A percentile compares a stretch with the other conserved stretches of the same genome.
Evolutionary conservation across 352 stramenopile genomes (phyloP).

Genomic region (Pythium catenulatum): DNA sequence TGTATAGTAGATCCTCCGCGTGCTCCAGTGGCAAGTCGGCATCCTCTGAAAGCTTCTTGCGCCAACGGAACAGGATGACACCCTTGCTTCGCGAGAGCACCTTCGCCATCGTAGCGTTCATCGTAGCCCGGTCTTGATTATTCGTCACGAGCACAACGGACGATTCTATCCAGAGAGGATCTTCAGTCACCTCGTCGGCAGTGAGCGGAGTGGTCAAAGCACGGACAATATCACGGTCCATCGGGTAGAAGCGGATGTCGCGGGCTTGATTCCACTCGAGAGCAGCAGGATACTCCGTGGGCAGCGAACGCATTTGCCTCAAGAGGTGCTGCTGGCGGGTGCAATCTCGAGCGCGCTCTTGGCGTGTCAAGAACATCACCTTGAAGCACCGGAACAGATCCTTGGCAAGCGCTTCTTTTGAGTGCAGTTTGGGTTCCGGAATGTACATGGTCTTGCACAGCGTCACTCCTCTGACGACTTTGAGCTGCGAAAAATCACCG

Average conservation of each 20-base stretch:
- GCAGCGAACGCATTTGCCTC: not conserved
- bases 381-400: not conserved
- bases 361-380: not conserved
- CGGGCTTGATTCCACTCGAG: too few relatives aligned
- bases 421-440: too few relatives aligned
- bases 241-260: not conserved
- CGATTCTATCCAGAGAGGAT: not conserved
- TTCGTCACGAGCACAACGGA: not conserved
- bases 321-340: not conserved
- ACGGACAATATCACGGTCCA: not conserved
- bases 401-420: not conserved
- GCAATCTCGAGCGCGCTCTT: conserved; percentile 7
- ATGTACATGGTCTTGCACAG: conserved; percentile 26
- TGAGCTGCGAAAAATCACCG: conserved; percentile 20
- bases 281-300: not conserved
- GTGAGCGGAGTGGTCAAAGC: not conserved
- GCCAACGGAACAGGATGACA: conserved; percentile 1
- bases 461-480: not conserved
- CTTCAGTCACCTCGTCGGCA: not conserved
- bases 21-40: not conserved
- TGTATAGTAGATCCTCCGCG: conserved; percentile 5
- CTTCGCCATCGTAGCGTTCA: not conserved
- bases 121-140: not conserved
- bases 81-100: not conserved
- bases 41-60: not conserved